phyloP scores from a whole-genome alignment of 2,329 filamentous ascomycete genomes.

The Diaporthe sp. region DNA sequence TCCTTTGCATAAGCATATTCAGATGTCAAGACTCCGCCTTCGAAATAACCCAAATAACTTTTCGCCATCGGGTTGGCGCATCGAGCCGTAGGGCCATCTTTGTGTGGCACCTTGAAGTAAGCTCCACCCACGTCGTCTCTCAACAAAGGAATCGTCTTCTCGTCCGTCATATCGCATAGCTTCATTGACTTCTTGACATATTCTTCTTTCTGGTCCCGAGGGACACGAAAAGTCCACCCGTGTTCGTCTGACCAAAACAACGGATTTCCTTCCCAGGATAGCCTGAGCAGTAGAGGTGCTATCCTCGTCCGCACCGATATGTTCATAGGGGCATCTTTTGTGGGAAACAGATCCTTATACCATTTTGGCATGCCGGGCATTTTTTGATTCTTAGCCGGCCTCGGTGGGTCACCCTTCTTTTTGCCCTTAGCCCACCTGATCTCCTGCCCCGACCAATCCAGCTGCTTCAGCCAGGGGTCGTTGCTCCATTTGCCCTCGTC shows the following conservation, averaged over 20 bases:
- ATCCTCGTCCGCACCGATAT: constrained; percentile 90
- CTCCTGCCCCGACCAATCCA: constrained; percentile 96
- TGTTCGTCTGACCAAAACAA: constrained; percentile 93
- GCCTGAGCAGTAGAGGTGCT: constrained; percentile 84
- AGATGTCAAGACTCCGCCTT: constrained; percentile 88
- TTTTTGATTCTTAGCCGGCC: constrained; percentile 88
- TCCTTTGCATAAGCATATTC: constrained; percentile 93
- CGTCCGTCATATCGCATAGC: constrained; percentile 82
- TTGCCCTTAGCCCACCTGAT: constrained; percentile 92
- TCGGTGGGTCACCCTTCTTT: constrained; percentile 84
- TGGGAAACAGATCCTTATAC: constrained; percentile 92
- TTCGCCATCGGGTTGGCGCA: constrained; percentile 93
- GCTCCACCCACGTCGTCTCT: constrained; percentile 74
- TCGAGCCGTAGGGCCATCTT: constrained; percentile 88
- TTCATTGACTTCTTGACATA: constrained; percentile 81
- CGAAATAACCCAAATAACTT: constrained; percentile 90
- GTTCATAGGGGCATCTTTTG: constrained; percentile 76
- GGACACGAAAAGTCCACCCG: constrained; percentile 92
- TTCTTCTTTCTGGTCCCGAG: constrained; percentile 69
- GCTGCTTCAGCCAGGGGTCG: constrained; percentile 92
- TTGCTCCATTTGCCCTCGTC: constrained; percentile 77
- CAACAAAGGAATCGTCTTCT: constrained; percentile 72
- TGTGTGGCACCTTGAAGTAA: constrained; percentile 97
- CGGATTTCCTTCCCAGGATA: constrained; percentile 92
- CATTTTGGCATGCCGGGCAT: constrained; percentile 94